phyloP scores from a whole-genome alignment of 177 flowering plant species.

The Vitis hybrid region DNA sequence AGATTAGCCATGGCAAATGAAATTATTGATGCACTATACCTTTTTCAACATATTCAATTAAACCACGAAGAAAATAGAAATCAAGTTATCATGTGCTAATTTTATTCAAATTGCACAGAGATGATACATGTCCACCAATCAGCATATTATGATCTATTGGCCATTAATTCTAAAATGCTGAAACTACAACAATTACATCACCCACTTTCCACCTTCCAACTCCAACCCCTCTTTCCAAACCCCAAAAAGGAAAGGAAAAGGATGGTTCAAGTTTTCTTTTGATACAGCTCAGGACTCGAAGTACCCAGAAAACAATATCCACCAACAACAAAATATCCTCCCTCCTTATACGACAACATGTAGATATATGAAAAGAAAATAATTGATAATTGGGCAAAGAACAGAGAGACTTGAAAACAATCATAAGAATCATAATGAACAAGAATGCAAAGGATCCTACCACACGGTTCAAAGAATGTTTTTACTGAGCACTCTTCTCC shows the following conservation, averaged over 20 bases:
- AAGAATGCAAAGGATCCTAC: conserved; percentile 29
- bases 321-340: conserved; percentile 25
- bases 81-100: conserved; percentile 16
- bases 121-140: conserved; percentile 44
- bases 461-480: conserved; percentile 12
- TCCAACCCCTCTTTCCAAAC: too few species aligned
- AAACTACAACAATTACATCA: conserved; percentile 34
- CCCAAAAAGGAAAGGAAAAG: neutral
- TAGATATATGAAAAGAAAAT: conserved; percentile 11
- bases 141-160: conserved; percentile 30
- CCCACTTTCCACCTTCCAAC: neutral
- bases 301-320: conserved; percentile 23
- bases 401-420: conserved; percentile 21
- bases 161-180: conserved; percentile 34
- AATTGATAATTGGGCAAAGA: conserved; percentile 11
- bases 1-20: too few species aligned
- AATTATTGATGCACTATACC: too few species aligned
- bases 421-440: conserved; percentile 43
- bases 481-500: conserved; percentile 47
- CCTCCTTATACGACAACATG: conserved; percentile 25
- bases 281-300: conserved; percentile 8
- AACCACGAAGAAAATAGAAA: neutral
- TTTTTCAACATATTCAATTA: too few species aligned
- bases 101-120: conserved; percentile 35
- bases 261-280: conserved; percentile 17